phyloP scores from a whole-genome alignment of 768 basidiomycete species.

The Naganishia friedmannii region DNA sequence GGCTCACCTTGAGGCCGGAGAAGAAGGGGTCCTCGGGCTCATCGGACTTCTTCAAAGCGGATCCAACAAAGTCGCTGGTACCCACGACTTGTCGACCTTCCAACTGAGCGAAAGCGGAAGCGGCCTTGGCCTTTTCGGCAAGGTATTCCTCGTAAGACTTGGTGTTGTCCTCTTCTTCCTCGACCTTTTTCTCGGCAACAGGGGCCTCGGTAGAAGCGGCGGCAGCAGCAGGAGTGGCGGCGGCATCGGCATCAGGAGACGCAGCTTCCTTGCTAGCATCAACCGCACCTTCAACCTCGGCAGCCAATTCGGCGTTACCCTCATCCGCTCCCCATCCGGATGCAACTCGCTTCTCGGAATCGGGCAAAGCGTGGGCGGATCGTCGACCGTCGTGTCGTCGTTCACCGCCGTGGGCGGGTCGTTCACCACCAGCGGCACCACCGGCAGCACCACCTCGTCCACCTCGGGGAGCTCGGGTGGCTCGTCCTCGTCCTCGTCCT shows the following conservation, averaged over 20 bases:
- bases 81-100: conserved; percentile 64
- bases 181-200: conserved; percentile 46
- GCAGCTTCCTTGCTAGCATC: conserved; percentile 74
- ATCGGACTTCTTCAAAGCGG: conserved; percentile 67
- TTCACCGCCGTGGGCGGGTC: conserved; percentile 58
- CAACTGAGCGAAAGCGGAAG: conserved; percentile 65
- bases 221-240: conserved; percentile 61
- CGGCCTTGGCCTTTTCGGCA: conserved; percentile 61
- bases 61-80: conserved; percentile 72
- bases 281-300: conserved; percentile 68
- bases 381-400: conserved; percentile 72
- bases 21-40: conserved; percentile 71
- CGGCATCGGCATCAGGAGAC: conserved; percentile 63
- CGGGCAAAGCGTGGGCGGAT: conserved; percentile 57
- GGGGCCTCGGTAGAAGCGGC: conserved; percentile 43
- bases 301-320: conserved; percentile 72
- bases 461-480: conserved; percentile 56
- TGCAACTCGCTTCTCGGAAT: conserved; percentile 91
- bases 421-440: conserved; percentile 56
- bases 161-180: conserved; percentile 62
- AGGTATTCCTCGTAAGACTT: conserved; percentile 91
- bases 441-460: conserved; percentile 52
- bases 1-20: conserved; percentile 72
- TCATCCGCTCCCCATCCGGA: conserved; percentile 95
- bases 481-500: conserved; percentile 52